These are phyloP conservation scores for Diddensiella transvaalensis DNA, from an alignment of 805 yeast genomes.

Conservation along the genomic window DNA sequence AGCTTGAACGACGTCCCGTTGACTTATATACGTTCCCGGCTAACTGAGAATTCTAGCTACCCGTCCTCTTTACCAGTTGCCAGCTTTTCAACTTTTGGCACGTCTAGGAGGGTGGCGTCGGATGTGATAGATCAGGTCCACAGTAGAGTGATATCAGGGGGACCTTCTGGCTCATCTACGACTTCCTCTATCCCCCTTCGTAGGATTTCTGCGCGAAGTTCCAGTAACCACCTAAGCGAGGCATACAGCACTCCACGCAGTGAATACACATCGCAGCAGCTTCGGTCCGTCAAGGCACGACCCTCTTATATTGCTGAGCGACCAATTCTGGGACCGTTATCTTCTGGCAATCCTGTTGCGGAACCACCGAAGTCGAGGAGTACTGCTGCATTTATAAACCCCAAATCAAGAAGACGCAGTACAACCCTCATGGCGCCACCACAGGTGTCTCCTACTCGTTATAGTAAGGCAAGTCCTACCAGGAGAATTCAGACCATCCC, in stretches of 20 bases:
- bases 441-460: neutral
- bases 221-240: neutral
- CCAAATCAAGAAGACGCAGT: conserved; percentile 18
- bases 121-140: conserved; percentile 6
- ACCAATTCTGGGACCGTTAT: neutral
- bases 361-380: neutral
- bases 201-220: conserved; percentile 1
- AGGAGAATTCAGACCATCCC: neutral
- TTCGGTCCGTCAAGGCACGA: neutral
- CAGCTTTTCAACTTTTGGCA: neutral
- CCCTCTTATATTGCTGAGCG: conserved; percentile 1
- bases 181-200: conserved; percentile 15
- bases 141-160: conserved; percentile 5
- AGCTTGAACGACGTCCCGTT: too few species aligned
- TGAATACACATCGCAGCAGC: neutral
- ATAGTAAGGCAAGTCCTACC: neutral
- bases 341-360: neutral
- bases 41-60: too few species aligned
- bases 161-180: neutral
- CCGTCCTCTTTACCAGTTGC: conserved; percentile 22
- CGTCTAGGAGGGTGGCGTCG: conserved; percentile 5
- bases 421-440: neutral
- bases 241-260: neutral
- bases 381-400: conserved; percentile 14
- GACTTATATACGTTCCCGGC: too few species aligned